Evolutionary conservation across 768 basidiomycete species (phyloP).

Genomic region (Amanita phalloides): DNA sequence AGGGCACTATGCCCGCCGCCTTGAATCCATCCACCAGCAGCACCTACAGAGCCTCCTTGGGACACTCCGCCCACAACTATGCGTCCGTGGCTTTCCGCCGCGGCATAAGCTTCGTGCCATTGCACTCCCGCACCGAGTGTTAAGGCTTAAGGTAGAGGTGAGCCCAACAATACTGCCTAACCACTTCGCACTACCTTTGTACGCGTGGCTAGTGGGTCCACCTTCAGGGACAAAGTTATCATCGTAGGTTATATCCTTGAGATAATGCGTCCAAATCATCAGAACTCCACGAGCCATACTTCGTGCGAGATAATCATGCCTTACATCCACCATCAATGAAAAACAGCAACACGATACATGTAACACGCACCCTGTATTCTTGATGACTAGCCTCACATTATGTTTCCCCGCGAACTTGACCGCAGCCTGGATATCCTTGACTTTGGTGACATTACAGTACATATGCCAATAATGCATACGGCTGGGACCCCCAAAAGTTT

Average conservation of each 20-base stretch:
- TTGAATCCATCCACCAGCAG: conserved; percentile 35
- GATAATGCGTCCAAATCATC: conserved; percentile 28
- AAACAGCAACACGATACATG: neutral
- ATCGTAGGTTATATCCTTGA: conserved; percentile 22
- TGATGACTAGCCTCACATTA: conserved; percentile 27
- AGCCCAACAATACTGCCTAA: neutral
- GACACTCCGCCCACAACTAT: conserved; percentile 34
- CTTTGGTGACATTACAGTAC: conserved; percentile 26
- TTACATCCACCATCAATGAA: conserved; percentile 11
- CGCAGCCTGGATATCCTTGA: conserved; percentile 24
- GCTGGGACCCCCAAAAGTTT: too few species aligned
- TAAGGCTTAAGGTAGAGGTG: conserved; percentile 12
- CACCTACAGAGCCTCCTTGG: conserved; percentile 28
- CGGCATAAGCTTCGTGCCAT: conserved; percentile 31
- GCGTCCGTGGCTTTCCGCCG: conserved; percentile 25
- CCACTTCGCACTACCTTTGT: neutral
- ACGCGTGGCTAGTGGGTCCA: conserved; percentile 9
- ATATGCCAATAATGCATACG: too few species aligned
- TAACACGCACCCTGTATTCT: conserved; percentile 20
- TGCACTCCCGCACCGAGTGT: conserved; percentile 34
- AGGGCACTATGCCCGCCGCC: conserved; percentile 25
- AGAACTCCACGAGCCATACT: conserved; percentile 31
- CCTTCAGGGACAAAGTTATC: conserved; percentile 22
- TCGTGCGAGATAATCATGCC: conserved; percentile 33
- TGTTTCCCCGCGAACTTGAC: conserved; percentile 8